phyloP scores from a whole-genome alignment of 116 monocot genomes.

The Cymodocea nodosa region DNA sequence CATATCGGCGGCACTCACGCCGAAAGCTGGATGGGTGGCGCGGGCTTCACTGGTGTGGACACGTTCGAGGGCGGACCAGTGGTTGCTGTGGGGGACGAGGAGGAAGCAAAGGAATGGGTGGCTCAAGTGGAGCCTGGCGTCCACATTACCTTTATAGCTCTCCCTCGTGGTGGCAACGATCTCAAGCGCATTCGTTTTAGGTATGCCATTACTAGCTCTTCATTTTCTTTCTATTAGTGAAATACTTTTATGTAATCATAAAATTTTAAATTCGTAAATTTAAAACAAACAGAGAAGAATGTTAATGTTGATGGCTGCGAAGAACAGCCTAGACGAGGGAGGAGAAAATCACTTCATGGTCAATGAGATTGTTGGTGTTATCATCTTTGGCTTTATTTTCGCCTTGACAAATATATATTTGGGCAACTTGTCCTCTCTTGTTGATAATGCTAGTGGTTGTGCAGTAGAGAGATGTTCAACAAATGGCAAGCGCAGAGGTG shows the following conservation, averaged over 20 bases:
- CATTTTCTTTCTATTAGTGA: no score
- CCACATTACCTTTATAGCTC: constrained; percentile 73
- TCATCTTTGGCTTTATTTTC: no score
- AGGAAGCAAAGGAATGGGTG: constrained; percentile 67
- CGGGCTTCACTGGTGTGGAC: not conserved
- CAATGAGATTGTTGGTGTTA: no score
- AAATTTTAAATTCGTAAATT: no score
- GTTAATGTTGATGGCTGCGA: no score
- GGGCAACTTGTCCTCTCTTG: no score
- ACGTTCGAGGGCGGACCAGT: constrained; percentile 1
- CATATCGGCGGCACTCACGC: constrained; percentile 7
- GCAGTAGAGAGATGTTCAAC: constrained; percentile 81
- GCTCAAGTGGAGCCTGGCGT: constrained; percentile 97
- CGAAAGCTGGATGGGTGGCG: constrained; percentile 13
- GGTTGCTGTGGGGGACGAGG: constrained; percentile 20
- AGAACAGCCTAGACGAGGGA: no score
- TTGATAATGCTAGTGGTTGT: not conserved
- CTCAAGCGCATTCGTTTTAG: constrained; percentile 86
- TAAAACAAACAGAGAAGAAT: no score
- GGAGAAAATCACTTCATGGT: no score
- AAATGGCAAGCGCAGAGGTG: constrained; percentile 95
- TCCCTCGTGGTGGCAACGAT: constrained; percentile 67
- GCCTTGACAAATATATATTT: no score
- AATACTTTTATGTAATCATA: no score
- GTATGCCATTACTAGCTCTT: constrained; percentile 14